These are phyloP conservation scores for Mortierella alpina DNA, from an alignment of 192 early-diverging fungal genomes.

Conservation along the genomic window DNA sequence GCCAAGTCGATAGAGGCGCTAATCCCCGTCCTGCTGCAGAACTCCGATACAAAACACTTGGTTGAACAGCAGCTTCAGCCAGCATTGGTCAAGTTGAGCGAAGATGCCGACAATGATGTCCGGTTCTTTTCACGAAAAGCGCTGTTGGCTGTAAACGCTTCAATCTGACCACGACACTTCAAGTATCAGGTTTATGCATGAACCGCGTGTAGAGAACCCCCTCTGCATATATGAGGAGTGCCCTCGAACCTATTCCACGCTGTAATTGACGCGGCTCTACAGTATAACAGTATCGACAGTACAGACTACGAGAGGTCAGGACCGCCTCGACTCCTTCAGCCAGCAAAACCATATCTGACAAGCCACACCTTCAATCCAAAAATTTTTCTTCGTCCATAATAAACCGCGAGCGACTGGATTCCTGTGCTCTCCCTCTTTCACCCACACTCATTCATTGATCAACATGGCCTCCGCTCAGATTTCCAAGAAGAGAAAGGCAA, in stretches of 20 bases:
- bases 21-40: conserved; percentile 78
- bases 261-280: too few relatives aligned
- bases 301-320: too few relatives aligned
- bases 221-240: too few relatives aligned
- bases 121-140: conserved; percentile 91
- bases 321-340: too few relatives aligned
- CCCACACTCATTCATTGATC: conserved; percentile 37
- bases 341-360: not conserved
- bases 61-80: conserved; percentile 81
- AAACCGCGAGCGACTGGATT: conserved; percentile 10
- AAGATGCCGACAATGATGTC: conserved; percentile 94
- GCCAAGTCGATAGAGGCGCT: conserved; percentile 93
- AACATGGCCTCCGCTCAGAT: conserved; percentile 67
- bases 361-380: conserved; percentile 32
- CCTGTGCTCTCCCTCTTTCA: conserved; percentile 29
- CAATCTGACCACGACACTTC: too few relatives aligned
- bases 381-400: conserved; percentile 27
- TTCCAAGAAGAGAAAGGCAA: conserved; percentile 82
- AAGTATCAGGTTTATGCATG: too few relatives aligned
- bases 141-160: conserved; percentile 33
- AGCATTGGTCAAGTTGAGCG: conserved; percentile 82
- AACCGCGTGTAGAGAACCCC: too few relatives aligned
- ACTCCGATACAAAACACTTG: conserved; percentile 67
- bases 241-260: too few relatives aligned
- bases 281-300: too few relatives aligned